Base-by-base conservation (phyloP, 148 eudicot genomes). In the Diospyros kaki region DNA sequence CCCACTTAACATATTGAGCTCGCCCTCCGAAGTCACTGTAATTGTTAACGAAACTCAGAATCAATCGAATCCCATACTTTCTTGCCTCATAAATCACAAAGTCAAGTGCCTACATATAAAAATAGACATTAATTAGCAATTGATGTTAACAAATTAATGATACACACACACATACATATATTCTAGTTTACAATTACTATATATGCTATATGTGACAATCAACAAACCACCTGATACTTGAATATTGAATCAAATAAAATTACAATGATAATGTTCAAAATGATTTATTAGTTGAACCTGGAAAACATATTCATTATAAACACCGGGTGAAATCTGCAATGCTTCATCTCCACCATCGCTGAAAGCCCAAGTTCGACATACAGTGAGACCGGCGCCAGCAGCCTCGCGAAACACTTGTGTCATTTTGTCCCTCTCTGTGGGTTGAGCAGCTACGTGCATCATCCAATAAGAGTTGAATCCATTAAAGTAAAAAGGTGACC, bases 401-500 rank as follows among this genome's bases (percentile, higher is more conserved):
- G 91, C 97, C 63, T 87, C 84, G 80, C 81, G 83, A 43, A 90
- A 82, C 84, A 95, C 86, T 15, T 78, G 84, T 71, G 77, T 83
- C 15, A 95, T 83, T 73, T 87, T 87, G 6, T 84, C 78, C 71
- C 85, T 86, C 14, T 79, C 79, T n/a, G 66, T 69, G 1, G 61
- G 85, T 64, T 93, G 89, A 73, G 85, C 96, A 72, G 93, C 94
- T 75, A 92, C 93, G 69, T 93, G 92, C 97, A 95, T 95, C 60
- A 95, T 79, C 99, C 99, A 95, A 75, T 95, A 95, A 62, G 99
- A 95, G 63, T 95, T 95, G 97, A 97, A 95, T 14, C 99, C 99
- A 84, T 95, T 95, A 3, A 90, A 73, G 71, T 88, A 95, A 63
- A 92, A 95, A 13, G 87, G 83, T 56, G 71, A 78, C 13, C 90